A percentile compares a stretch with the other conserved stretches of the same genome.
These are phyloP conservation scores for Trifolium dubium DNA, from an alignment of 306 rosid genomes.

Conservation along the genomic window DNA sequence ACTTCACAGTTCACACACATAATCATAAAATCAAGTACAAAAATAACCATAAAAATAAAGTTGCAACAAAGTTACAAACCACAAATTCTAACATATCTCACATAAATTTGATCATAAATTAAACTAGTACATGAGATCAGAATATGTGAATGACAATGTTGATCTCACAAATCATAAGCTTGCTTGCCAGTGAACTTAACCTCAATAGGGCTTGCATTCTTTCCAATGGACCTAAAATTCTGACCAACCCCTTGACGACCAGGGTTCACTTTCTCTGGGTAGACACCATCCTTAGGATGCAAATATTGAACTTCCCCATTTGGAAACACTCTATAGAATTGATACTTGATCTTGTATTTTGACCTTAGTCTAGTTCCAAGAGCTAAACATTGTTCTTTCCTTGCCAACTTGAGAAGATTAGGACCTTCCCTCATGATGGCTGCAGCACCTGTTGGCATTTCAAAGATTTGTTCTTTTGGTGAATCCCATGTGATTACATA, in stretches of 20 bases:
- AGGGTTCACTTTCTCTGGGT: conserved; percentile 97
- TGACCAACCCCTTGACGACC: conserved; percentile 90
- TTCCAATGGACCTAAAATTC: conserved; percentile 93
- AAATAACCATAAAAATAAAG: background rate
- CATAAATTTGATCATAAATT: conserved; percentile 33
- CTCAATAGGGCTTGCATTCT: conserved; percentile 88
- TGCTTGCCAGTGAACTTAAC: conserved; percentile 98
- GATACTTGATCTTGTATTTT: conserved; percentile 95
- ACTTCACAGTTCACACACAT: too few relatives aligned
- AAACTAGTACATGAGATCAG: conserved; percentile 9
- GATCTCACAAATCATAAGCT: conserved; percentile 52
- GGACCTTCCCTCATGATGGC: conserved; percentile 98
- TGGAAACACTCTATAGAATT: conserved; percentile 97
- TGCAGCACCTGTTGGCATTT: conserved; percentile 99
- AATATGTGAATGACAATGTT: background rate
- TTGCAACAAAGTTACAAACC: background rate
- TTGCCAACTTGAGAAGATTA: conserved; percentile 79
- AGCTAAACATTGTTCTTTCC: conserved; percentile 98
- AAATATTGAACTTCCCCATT: conserved; percentile 94
- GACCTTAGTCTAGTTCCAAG: conserved; percentile 89
- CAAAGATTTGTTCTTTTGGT: conserved; percentile 92
- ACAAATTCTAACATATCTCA: conserved; percentile 27
- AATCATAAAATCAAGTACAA: background rate
- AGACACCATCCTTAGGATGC: conserved; percentile 98
- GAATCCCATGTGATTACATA: conserved; percentile 96